Base-by-base conservation (phyloP, 2,329 filamentous ascomycete genomes). In the Geosmithia flava region DNA sequence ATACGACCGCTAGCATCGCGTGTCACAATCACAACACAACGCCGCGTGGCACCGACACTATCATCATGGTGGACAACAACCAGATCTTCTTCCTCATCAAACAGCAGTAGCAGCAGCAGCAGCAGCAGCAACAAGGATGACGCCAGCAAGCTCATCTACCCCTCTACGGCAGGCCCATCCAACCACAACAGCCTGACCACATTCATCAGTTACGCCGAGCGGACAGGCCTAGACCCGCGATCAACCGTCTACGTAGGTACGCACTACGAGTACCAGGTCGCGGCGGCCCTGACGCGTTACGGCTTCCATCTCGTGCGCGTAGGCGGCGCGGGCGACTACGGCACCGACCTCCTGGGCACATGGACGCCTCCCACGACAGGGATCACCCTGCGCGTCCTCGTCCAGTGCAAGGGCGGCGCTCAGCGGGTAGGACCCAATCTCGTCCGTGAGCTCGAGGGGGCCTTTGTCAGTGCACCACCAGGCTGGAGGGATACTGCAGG, bases 391-490 rank as follows among this genome's bases (percentile, higher is more conserved):
- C 69, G 66, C 45, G 68, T 77, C 7, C 56, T 80, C 15, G 51
- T 76, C 1, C 86, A 91, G 61, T 91, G 87, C 71, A 93, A 91
- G 62, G 76, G 73, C 1, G 68, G 75, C 15, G 60, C 66, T 20
- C 65, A 68, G 49, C 68, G 69, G 44, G 62, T 71, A 13, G 70
- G 77, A 0, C 85, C 86, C 1, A 66, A 72, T 30, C 68, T 80
- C 44, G 66, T 87, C 8, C 76, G 86, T n/a, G 86, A 91, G 65
- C 72, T 91, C 3, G 85, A 88, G 59, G 91, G 91, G 3, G 79
- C 87, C 0, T 85, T 93, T 58, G 72, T 74, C 1, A 81, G 80
- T 13, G 85, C 86, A 7, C 89, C 88, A 1, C 67, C 74, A 0
- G 83, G 82, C 0, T 95, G 86, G 85, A 71, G 80, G 47, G 78